Percentiles rank a stretch among this genome's conserved stretches.
These are phyloP conservation scores for Eucalyptus curtisii DNA, from an alignment of 345 rosid genomes.

Conservation along the genomic window DNA sequence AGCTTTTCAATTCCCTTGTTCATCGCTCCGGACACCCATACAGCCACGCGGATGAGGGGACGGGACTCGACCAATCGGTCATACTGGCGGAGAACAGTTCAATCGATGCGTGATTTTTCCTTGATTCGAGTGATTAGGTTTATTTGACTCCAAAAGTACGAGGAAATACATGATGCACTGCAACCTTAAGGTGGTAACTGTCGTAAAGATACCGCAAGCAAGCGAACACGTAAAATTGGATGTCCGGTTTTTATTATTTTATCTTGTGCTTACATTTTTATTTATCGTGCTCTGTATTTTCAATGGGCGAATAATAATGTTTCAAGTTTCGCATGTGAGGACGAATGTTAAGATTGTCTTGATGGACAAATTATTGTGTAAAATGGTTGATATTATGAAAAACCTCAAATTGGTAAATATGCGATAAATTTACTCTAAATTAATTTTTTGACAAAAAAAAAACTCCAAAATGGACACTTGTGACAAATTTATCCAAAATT, in stretches of 20 bases:
- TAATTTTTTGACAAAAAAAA: accelerated
- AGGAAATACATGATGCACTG: background rate
- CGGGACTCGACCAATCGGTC: background rate
- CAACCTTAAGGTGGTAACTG: background rate
- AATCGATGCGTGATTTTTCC: background rate
- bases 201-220: background rate
- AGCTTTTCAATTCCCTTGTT: background rate
- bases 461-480: too few relatives aligned
- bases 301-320: too few relatives aligned
- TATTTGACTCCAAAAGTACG: background rate
- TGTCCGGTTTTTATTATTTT: background rate
- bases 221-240: background rate
- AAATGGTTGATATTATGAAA: too few relatives aligned
- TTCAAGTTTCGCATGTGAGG: too few relatives aligned
- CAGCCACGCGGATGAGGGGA: background rate
- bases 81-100: background rate
- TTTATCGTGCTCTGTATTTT: too few relatives aligned
- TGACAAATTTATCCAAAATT: too few relatives aligned
- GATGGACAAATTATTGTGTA: too few relatives aligned
- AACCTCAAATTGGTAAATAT: accelerated
- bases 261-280: too few relatives aligned
- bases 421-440: too few relatives aligned
- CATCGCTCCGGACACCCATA: background rate
- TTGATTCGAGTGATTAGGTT: background rate
- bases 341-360: too few relatives aligned